Evolutionary conservation across 768 basidiomycete genomes (phyloP).

Genomic region (Mycena sanguinolenta): DNA sequence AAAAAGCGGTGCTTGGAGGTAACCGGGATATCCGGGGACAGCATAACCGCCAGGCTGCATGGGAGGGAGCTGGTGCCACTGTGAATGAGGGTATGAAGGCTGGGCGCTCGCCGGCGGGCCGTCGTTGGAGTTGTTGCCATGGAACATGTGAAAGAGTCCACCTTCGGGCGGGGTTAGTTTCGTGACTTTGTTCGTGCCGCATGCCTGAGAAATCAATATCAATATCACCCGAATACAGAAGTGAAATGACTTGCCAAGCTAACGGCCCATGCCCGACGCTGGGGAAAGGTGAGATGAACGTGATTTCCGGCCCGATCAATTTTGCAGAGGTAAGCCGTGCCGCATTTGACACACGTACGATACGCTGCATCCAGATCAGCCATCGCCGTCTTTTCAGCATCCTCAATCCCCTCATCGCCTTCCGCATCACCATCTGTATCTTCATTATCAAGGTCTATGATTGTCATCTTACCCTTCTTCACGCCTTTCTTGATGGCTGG

Average conservation of each 20-base stretch:
- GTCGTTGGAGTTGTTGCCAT: not conserved
- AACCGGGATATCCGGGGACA: not conserved
- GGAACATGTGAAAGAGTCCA: conserved; percentile 15
- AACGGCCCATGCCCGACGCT: too few species aligned
- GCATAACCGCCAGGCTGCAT: not conserved
- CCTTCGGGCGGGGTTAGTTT: not conserved
- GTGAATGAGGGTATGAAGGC: not conserved
- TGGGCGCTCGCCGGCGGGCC: not conserved
- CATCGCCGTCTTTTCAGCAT: not conserved
- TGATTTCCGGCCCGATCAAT: conserved; percentile 12
- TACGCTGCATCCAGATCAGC: not conserved
- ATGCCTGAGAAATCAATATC: conserved; percentile 13
- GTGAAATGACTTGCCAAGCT: conserved; percentile 4
- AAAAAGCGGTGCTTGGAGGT: not conserved
- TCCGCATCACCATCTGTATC: conserved; percentile 14
- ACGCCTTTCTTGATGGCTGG: conserved; percentile 4
- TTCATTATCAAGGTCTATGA: conserved; percentile 22
- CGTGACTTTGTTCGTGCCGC: conserved; percentile 2
- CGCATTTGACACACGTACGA: conserved; percentile 11
- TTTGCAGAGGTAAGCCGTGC: conserved; percentile 16
- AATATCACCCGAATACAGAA: not conserved
- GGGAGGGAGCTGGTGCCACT: not conserved
- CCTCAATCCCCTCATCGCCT: not conserved
- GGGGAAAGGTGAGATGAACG: conserved; percentile 6
- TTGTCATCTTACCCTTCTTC: not conserved